These are phyloP conservation scores for Fusarium begoniae DNA, from an alignment of 2,329 filamentous ascomycete species.

Conservation along the genomic window DNA sequence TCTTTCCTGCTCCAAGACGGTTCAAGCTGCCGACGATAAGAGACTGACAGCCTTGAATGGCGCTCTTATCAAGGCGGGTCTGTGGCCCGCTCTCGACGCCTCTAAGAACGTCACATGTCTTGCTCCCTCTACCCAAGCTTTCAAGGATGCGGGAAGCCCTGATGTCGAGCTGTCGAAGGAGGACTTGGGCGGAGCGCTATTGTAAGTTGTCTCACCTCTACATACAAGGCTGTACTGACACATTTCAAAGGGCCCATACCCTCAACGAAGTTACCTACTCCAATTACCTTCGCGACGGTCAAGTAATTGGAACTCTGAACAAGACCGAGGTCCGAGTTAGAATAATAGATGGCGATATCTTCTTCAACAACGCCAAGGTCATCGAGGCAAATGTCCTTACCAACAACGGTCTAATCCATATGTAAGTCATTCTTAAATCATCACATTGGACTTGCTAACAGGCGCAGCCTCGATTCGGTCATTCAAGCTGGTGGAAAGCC, in stretches of 20 bases:
- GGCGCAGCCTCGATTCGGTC: not conserved
- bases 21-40: conserved; percentile 5
- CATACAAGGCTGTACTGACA: not conserved
- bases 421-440: not conserved
- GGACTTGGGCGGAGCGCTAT: conserved; percentile 6
- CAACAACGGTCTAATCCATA: conserved; percentile 36
- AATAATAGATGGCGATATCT: conserved; percentile 26
- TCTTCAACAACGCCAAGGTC: conserved; percentile 38
- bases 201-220: conserved; percentile 1
- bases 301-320: conserved; percentile 26
- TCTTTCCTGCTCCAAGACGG: conserved; percentile 21
- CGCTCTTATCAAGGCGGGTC: conserved; percentile 17
- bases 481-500: not conserved
- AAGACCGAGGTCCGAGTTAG: conserved; percentile 20
- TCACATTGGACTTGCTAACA: not conserved
- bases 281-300: conserved; percentile 22
- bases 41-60: conserved; percentile 18
- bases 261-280: conserved; percentile 34
- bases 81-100: conserved; percentile 28
- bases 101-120: conserved; percentile 36
- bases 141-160: conserved; percentile 25
- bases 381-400: conserved; percentile 34
- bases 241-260: conserved; percentile 13
- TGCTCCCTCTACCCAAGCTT: conserved; percentile 29
- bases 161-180: conserved; percentile 7